A percentile compares a stretch with the other conserved stretches of the same genome.
Evolutionary conservation across 2,329 filamentous ascomycete genomes (phyloP).

Genomic region (Trichoderma sp.): DNA sequence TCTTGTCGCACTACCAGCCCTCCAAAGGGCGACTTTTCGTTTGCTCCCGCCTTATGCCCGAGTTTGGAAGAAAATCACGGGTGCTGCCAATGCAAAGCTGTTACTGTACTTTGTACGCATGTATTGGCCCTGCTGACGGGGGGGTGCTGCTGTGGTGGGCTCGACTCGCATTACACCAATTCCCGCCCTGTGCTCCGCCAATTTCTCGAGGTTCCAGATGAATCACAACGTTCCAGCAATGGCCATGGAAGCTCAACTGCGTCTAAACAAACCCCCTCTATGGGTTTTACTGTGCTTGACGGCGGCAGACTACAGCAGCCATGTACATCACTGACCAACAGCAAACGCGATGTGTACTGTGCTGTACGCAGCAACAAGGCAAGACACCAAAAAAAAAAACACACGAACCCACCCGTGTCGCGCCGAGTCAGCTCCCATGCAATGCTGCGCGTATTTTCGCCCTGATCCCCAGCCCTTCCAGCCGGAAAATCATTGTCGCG

Average conservation of each 20-base stretch:
- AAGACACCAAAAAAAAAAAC: not conserved
- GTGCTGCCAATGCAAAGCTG: not conserved
- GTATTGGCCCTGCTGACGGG: not conserved
- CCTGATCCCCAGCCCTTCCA: not conserved
- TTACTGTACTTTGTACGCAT: not conserved
- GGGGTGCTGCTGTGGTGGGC: no score
- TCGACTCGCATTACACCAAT: not conserved
- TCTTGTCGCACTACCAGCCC: not conserved
- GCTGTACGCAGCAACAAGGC: not conserved
- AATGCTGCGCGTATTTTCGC: not conserved
- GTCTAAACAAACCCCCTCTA: not conserved
- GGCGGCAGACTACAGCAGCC: not conserved
- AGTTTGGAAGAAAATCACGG: not conserved
- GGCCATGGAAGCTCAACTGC: no score
- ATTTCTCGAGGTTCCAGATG: no score
- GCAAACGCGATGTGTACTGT: not conserved
- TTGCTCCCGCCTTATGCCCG: not conserved
- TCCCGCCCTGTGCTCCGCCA: not conserved
- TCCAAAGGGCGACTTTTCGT: not conserved
- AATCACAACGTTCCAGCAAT: no score
- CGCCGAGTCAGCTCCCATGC: not conserved
- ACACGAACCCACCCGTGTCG: not conserved
- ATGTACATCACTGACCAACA: not conserved
- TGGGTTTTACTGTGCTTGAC: not conserved
- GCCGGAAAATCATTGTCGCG: slow-evolving; percentile 2